These are phyloP conservation scores for Eimeria falciformis DNA, from an alignment of 169 alveolate species.

Conservation along the genomic window DNA sequence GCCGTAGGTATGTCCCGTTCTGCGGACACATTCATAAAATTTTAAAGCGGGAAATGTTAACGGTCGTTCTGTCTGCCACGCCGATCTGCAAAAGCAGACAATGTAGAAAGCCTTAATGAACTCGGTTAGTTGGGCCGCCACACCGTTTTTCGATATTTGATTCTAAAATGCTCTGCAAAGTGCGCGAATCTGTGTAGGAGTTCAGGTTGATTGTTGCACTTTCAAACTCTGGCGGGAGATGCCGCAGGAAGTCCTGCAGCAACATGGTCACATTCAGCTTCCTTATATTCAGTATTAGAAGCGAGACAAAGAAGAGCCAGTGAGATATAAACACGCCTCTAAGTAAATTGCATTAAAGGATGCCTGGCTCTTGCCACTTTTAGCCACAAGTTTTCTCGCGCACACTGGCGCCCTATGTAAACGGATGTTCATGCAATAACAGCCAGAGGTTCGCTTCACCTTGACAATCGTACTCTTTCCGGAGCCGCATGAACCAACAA, in stretches of 20 bases:
- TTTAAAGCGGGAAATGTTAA: too few species aligned
- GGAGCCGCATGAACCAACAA: constrained; percentile 88
- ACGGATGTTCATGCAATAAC: too few species aligned
- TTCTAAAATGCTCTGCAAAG: constrained; percentile 91
- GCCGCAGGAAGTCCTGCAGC: constrained; percentile 88
- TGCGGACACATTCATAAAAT: background rate
- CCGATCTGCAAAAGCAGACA: background rate
- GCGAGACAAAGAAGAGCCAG: background rate
- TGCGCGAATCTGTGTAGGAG: constrained; percentile 93
- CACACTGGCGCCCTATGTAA: too few species aligned
- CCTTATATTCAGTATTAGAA: background rate
- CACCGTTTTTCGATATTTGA: constrained; percentile 87
- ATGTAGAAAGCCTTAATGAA: too few species aligned
- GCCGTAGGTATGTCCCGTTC: constrained; percentile 94
- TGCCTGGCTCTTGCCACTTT: background rate
- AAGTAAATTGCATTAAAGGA: too few species aligned
- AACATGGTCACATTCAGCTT: background rate
- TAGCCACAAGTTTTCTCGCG: background rate
- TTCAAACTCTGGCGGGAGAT: constrained; percentile 87
- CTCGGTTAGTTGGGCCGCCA: constrained; percentile 78
- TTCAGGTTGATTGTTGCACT: constrained; percentile 91
- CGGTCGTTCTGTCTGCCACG: too few species aligned
- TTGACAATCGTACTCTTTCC: constrained; percentile 95
- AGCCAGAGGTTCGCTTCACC: background rate
- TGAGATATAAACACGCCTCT: background rate